phyloP scores from a whole-genome alignment of 139 green algal genomes.

The Edaphochlamys debaryana region DNA sequence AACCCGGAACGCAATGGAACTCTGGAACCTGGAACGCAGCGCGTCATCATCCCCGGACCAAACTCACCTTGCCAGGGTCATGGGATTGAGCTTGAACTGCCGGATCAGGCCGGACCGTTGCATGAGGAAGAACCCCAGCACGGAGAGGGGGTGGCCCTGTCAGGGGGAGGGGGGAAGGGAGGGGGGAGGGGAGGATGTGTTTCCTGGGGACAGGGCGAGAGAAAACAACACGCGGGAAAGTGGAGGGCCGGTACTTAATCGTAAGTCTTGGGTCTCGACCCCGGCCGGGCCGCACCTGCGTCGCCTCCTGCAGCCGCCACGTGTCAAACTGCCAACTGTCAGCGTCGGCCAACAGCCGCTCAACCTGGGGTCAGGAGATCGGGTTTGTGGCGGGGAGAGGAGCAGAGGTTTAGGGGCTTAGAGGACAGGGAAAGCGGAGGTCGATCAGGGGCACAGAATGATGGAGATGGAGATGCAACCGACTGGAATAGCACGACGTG shows the following conservation, averaged over 20 bases:
- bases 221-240: too few species aligned
- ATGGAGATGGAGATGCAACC: too few species aligned
- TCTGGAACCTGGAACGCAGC: neutral
- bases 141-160: constrained; percentile 52
- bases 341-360: constrained; percentile 34
- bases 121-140: constrained; percentile 47
- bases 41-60: neutral
- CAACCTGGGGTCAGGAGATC: constrained; percentile 31
- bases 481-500: neutral
- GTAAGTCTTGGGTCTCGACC: too few species aligned
- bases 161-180: too few species aligned
- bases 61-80: constrained; percentile 34
- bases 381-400: too few species aligned
- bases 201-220: too few species aligned
- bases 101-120: neutral
- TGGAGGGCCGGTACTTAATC: too few species aligned
- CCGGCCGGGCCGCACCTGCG: too few species aligned
- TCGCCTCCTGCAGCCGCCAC: constrained; percentile 49
- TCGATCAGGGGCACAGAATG: neutral
- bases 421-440: neutral
- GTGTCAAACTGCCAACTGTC: constrained; percentile 59
- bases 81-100: constrained; percentile 19
- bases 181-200: too few species aligned
- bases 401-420: neutral
- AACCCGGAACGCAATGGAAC: too few species aligned